phyloP scores from a whole-genome alignment of 1,139 yeast species.

The Candida tropicalis region DNA sequence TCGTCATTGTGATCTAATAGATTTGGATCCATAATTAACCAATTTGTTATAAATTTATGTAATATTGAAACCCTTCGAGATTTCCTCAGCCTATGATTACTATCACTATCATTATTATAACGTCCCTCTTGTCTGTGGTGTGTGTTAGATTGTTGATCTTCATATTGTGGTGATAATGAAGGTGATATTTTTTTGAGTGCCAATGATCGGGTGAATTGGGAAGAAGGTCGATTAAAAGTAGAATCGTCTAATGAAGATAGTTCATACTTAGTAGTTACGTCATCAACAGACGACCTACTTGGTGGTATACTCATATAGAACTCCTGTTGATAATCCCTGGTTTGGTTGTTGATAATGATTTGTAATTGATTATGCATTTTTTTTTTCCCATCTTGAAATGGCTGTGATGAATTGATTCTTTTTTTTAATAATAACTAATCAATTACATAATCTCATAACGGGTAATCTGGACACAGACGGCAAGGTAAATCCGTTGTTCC shows the following conservation, averaged over 20 bases:
- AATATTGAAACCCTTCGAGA: conserved; percentile 11
- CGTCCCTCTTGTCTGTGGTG: not conserved
- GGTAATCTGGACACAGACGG: too few species aligned
- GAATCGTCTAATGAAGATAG: conserved; percentile 7
- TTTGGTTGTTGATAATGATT: not conserved
- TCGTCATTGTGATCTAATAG: conserved; percentile 10
- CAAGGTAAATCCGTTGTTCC: too few species aligned
- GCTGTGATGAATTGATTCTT: not conserved
- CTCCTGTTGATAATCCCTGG: not conserved
- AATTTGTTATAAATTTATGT: conserved; percentile 37
- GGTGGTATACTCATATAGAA: conserved; percentile 3
- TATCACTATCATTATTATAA: not conserved
- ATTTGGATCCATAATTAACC: conserved; percentile 48
- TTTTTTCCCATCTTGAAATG: not conserved
- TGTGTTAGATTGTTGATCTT: conserved; percentile 2
- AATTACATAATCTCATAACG: too few species aligned
- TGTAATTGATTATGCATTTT: too few species aligned
- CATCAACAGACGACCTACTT: conserved; percentile 1
- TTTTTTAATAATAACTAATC: too few species aligned
- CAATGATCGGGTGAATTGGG: not conserved
- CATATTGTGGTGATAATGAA: conserved; percentile 7
- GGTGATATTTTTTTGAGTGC: conserved; percentile 5
- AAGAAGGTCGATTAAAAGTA: conserved; percentile 2
- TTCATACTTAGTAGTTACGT: not conserved
- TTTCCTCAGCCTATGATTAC: not conserved